These are phyloP conservation scores for Penicillium sp. DNA, from an alignment of 2,329 filamentous ascomycete species.

Conservation along the genomic window DNA sequence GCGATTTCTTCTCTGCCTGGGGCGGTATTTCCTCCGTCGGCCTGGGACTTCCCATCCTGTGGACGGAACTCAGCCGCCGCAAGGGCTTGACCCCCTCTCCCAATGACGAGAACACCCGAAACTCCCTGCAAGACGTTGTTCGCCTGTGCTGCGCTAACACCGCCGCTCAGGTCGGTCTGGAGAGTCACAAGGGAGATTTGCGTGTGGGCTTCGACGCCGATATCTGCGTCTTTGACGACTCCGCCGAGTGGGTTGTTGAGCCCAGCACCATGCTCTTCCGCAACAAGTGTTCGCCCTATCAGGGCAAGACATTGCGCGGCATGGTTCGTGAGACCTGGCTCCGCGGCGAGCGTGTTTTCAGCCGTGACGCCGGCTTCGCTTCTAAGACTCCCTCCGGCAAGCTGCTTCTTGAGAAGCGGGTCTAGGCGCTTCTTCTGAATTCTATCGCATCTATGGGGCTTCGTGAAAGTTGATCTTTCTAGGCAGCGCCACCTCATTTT, in stretches of 20 bases:
- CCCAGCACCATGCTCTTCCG: slow-evolving; percentile 86
- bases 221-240: slow-evolving; percentile 86
- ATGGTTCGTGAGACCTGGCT: slow-evolving; percentile 84
- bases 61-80: slow-evolving; percentile 70
- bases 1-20: slow-evolving; percentile 96
- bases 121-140: slow-evolving; percentile 73
- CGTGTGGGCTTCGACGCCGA: slow-evolving; percentile 83
- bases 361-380: slow-evolving; percentile 54
- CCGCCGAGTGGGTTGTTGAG: slow-evolving; percentile 70
- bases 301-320: slow-evolving; percentile 73
- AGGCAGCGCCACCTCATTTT: slow-evolving; percentile 11
- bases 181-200: slow-evolving; percentile 77
- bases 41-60: slow-evolving; percentile 84
- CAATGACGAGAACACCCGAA: slow-evolving; percentile 43
- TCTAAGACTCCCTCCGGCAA: slow-evolving; percentile 36
- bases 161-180: slow-evolving; percentile 80
- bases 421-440: slow-evolving; percentile 20
- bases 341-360: slow-evolving; percentile 71
- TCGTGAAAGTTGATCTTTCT: slow-evolving; percentile 11
- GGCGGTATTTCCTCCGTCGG: slow-evolving; percentile 94
- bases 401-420: slow-evolving; percentile 41
- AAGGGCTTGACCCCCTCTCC: slow-evolving; percentile 46
- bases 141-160: slow-evolving; percentile 84
- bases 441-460: slow-evolving; percentile 9
- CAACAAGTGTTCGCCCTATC: slow-evolving; percentile 89